Conservation (phyloP, 2,329 filamentous ascomycete species). For the Pseudogymnoascus sp. region DNA sequence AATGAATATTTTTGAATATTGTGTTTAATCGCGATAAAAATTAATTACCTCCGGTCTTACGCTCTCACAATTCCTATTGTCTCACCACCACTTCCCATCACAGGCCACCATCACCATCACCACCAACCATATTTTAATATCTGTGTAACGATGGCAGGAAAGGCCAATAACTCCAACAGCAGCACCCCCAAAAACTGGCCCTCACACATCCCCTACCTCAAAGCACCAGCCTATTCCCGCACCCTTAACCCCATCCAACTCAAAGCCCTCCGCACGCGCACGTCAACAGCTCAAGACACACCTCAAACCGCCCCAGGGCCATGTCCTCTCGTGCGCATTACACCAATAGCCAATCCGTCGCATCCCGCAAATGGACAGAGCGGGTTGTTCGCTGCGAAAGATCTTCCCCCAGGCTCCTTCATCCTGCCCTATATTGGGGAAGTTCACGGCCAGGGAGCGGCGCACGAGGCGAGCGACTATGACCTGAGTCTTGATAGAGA, state of each 20-base stretch:
- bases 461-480: slow-evolving; percentile 48
- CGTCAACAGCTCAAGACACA: slow-evolving; percentile 35
- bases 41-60: neutral
- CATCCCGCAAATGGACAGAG: slow-evolving; percentile 53
- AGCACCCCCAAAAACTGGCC: slow-evolving; percentile 51
- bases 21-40: neutral
- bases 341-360: slow-evolving; percentile 38
- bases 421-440: slow-evolving; percentile 56
- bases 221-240: slow-evolving; percentile 39
- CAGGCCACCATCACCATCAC: neutral
- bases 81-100: neutral
- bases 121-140: neutral
- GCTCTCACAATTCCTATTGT: neutral
- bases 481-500: slow-evolving; percentile 56
- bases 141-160: neutral
- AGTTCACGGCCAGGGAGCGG: slow-evolving; percentile 37
- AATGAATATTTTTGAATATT: neutral
- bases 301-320: slow-evolving; percentile 34
- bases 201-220: slow-evolving; percentile 43
- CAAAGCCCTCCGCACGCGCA: slow-evolving; percentile 22
- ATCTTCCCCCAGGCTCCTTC: slow-evolving; percentile 46
- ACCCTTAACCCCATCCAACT: slow-evolving; percentile 18
- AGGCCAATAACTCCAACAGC: neutral
- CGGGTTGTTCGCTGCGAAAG: slow-evolving; percentile 51
- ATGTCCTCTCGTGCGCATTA: slow-evolving; percentile 45